phyloP scores from a whole-genome alignment of 176 grass and related monocot genomes.

The Eragrostis nindensis region DNA sequence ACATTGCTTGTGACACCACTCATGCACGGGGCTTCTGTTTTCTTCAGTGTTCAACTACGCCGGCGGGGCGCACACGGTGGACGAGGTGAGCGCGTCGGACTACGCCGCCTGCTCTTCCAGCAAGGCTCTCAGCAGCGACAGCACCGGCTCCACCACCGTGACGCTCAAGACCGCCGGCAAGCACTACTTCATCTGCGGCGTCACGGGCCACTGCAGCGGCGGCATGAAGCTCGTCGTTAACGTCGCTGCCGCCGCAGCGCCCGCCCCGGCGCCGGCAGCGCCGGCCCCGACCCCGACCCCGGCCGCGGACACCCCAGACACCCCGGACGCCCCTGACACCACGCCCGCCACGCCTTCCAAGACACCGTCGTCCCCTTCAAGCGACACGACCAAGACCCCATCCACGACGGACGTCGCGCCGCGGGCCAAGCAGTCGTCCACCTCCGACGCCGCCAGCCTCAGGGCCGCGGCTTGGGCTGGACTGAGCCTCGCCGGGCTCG shows the following conservation, averaged over 20 bases:
- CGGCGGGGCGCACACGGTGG: conserved; percentile 58
- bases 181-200: conserved; percentile 86
- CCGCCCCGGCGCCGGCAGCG: conserved; percentile 34
- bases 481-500: conserved; percentile 41
- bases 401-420: conserved; percentile 13
- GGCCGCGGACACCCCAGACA: conserved; percentile 22
- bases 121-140: conserved; percentile 62
- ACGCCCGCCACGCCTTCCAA: not conserved
- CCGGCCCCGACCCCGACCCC: not conserved
- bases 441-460: conserved; percentile 35
- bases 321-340: conserved; percentile 30
- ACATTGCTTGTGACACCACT: not conserved
- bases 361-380: conserved; percentile 39
- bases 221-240: conserved; percentile 82
- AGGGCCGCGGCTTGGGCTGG: conserved; percentile 34
- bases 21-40: not conserved
- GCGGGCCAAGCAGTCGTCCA: conserved; percentile 29
- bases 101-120: conserved; percentile 67
- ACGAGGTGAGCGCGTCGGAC: conserved; percentile 71
- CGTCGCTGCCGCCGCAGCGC: conserved; percentile 27
- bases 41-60: conserved; percentile 72
- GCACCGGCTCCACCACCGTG: conserved; percentile 57
- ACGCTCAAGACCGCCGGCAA: conserved; percentile 70
- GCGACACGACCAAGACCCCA: conserved; percentile 36
- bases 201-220: conserved; percentile 62